Evolutionary conservation across 345 rosid genomes (phyloP).

Genomic region (Arabidopsis thaliana): DNA sequence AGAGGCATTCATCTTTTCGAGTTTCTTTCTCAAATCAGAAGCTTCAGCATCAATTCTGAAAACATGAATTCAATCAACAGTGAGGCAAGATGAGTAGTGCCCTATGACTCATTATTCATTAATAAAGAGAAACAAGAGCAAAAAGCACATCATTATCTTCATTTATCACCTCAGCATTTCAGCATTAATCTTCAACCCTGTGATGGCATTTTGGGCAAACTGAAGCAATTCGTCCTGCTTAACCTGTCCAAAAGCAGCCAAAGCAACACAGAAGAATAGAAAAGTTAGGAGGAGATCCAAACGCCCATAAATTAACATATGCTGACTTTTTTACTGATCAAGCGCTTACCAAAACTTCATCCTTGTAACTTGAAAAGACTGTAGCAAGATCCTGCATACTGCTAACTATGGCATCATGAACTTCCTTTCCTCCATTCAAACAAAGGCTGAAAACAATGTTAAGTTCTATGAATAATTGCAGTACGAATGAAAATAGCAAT

Average conservation of each 20-base stretch:
- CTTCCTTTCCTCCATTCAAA: constrained; percentile 94
- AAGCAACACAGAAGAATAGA: constrained; percentile 5
- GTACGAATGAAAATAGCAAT: constrained; percentile 16
- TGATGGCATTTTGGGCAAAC: constrained; percentile 82
- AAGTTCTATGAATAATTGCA: constrained; percentile 24
- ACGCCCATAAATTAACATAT: constrained; percentile 6
- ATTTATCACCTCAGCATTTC: constrained; percentile 72
- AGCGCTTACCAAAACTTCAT: constrained; percentile 90
- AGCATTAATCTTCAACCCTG: constrained; percentile 81
- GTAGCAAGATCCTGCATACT: constrained; percentile 90
- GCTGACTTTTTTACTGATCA: constrained; percentile 14
- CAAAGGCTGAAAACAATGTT: constrained; percentile 60
- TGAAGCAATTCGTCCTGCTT: constrained; percentile 97
- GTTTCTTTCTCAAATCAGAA: constrained; percentile 63
- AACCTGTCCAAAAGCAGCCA: constrained; percentile 56
- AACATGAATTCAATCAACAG: constrained; percentile 38
- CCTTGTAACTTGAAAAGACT: constrained; percentile 78
- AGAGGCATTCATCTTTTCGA: constrained; percentile 55
- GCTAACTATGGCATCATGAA: constrained; percentile 90
- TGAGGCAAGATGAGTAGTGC: constrained; percentile 31
- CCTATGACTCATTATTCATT: constrained; percentile 10
- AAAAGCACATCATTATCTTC: constrained; percentile 18
- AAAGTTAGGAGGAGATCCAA: constrained; percentile 34
- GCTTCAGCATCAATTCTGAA: constrained; percentile 87
- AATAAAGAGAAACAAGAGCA: constrained; percentile 25